Conservation (phyloP, 768 basidiomycete genomes). For the Mycena rosella region DNA sequence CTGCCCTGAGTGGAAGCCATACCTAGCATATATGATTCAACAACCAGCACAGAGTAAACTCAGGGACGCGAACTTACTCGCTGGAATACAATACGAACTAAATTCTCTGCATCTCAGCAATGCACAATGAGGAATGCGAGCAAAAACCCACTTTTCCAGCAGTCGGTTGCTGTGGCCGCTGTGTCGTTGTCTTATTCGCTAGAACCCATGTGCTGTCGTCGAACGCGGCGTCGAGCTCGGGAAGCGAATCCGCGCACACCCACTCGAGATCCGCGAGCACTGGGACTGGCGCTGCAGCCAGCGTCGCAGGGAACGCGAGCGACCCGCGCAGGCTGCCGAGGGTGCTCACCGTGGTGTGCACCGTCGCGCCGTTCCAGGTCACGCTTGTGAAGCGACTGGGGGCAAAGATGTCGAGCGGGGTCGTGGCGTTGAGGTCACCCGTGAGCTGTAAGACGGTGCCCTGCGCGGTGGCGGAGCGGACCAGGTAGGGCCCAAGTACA, state of each 20-base stretch:
- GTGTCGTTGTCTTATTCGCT: constrained; percentile 71
- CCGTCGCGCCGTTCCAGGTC: constrained; percentile 69
- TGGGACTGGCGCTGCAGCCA: constrained; percentile 50
- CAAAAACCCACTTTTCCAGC: constrained; percentile 68
- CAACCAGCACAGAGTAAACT: background rate
- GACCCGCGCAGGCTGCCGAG: constrained; percentile 51
- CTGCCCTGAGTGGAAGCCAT: constrained; percentile 51
- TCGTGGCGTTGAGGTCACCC: constrained; percentile 70
- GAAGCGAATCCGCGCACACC: constrained; percentile 72
- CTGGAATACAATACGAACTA: constrained; percentile 48
- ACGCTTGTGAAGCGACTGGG: constrained; percentile 57
- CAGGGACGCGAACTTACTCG: constrained; percentile 40
- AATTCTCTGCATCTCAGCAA: background rate
- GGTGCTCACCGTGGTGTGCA: constrained; percentile 47
- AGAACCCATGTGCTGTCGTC: constrained; percentile 69
- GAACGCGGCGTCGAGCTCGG: constrained; percentile 66
- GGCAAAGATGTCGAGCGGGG: constrained; percentile 67
- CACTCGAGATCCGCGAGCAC: constrained; percentile 58
- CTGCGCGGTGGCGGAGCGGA: constrained; percentile 45
- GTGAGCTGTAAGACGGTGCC: constrained; percentile 45
- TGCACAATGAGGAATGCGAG: background rate
- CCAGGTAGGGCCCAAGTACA: constrained; percentile 51
- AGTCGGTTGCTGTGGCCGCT: constrained; percentile 66
- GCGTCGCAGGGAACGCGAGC: constrained; percentile 50
- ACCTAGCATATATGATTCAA: constrained; percentile 31